Conservation (phyloP, 257 asterid species). For the Plectranthus barbatus region DNA sequence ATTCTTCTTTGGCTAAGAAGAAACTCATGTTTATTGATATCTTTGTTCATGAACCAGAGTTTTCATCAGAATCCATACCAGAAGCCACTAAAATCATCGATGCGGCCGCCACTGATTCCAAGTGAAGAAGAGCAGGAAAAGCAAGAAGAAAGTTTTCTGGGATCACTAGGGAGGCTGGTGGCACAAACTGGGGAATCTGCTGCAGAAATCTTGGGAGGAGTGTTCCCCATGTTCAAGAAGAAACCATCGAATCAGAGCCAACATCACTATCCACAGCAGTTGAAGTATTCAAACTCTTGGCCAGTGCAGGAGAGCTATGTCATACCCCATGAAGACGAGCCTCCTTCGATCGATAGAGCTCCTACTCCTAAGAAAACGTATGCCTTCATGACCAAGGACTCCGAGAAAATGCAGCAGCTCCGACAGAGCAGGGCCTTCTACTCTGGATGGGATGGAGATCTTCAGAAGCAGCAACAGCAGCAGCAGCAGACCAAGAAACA, state of each 20-base stretch:
- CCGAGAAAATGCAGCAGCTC: conserved; percentile 87
- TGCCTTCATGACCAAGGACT: conserved; percentile 82
- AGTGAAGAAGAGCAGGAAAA: conserved; percentile 65
- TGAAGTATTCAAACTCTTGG: conserved; percentile 41
- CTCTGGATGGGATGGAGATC: conserved; percentile 59
- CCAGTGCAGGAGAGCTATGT: conserved; percentile 81
- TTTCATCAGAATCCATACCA: conserved; percentile 26
- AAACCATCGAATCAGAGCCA: conserved; percentile 28
- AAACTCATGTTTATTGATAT: background rate
- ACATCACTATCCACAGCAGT: conserved; percentile 38
- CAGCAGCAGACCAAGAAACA: conserved; percentile 43
- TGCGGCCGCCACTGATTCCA: conserved; percentile 65
- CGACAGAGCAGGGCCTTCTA: conserved; percentile 66
- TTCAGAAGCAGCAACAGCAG: conserved; percentile 29
- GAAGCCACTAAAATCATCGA: conserved; percentile 47
- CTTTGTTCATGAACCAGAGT: conserved; percentile 21
- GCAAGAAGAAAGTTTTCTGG: conserved; percentile 63
- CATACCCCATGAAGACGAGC: conserved; percentile 70
- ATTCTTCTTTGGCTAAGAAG: background rate
- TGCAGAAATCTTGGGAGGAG: conserved; percentile 54
- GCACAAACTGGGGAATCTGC: conserved; percentile 60
- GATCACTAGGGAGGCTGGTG: conserved; percentile 48
- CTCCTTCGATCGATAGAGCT: conserved; percentile 69
- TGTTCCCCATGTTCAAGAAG: conserved; percentile 57
- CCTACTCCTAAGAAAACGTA: conserved; percentile 91